Conservation (phyloP, 2,329 filamentous ascomycete species). For the Aspergillaceae sp. region DNA sequence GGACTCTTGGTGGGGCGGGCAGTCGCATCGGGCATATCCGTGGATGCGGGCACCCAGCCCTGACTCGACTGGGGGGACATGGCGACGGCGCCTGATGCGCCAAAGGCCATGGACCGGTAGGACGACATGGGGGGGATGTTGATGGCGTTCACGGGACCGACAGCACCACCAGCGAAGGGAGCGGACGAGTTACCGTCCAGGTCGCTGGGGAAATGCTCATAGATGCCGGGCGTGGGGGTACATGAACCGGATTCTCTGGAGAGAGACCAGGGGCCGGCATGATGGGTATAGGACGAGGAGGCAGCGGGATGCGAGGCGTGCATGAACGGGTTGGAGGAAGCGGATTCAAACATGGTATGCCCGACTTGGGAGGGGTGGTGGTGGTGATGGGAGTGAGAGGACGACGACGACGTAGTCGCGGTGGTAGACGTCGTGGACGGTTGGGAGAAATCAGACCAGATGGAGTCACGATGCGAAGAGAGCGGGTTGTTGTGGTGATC, state of each 20-base stretch:
- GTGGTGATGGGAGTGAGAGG: slow-evolving; percentile 32
- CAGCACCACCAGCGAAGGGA: slow-evolving; percentile 35
- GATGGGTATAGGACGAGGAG: slow-evolving; percentile 23
- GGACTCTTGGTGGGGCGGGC: slow-evolving; percentile 56
- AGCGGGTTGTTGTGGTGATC: slow-evolving; percentile 42
- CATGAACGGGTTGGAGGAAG: slow-evolving; percentile 54
- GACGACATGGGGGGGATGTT: slow-evolving; percentile 30
- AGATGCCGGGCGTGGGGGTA: slow-evolving; percentile 60
- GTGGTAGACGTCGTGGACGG: no score
- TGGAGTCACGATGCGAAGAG: slow-evolving; percentile 45
- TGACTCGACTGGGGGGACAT: slow-evolving; percentile 56
- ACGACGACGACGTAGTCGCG: slow-evolving; percentile 14
- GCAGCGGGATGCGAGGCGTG: slow-evolving; percentile 28
- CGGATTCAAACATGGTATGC: slow-evolving; percentile 43
- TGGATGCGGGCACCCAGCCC: slow-evolving; percentile 44
- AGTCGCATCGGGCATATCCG: slow-evolving; percentile 41
- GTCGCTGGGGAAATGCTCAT: slow-evolving; percentile 53
- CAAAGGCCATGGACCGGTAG: slow-evolving; percentile 43
- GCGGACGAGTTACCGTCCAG: slow-evolving; percentile 40
- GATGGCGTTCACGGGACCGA: slow-evolving; percentile 33
- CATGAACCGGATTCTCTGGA: slow-evolving; percentile 59
- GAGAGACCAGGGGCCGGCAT: slow-evolving; percentile 54
- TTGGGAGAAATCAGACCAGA: slow-evolving; percentile 40
- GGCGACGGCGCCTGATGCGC: slow-evolving; percentile 41
- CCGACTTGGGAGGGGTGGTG: slow-evolving; percentile 28